Conservation (phyloP, 2,329 filamentous ascomycete genomes). For the Claviceps sp. region DNA sequence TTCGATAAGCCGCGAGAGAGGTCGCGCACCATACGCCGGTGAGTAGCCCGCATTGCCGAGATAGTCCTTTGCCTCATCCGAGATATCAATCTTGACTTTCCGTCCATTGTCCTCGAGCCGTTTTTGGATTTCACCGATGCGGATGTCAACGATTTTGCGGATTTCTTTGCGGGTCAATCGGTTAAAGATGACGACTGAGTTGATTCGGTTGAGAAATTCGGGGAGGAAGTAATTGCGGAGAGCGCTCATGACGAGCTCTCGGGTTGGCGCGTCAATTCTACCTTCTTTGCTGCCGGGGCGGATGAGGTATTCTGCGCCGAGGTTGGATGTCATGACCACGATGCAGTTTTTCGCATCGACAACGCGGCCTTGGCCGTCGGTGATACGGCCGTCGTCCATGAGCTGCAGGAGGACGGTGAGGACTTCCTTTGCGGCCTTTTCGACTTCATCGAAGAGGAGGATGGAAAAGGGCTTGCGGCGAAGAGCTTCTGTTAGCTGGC, state of each 20-base stretch:
- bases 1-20: slow-evolving; percentile 80
- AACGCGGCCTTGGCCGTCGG: slow-evolving; percentile 88
- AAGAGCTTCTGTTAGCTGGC: slow-evolving; percentile 87
- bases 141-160: slow-evolving; percentile 86
- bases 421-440: slow-evolving; percentile 97
- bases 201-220: slow-evolving; percentile 97
- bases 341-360: slow-evolving; percentile 97
- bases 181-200: slow-evolving; percentile 95
- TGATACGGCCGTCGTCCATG: slow-evolving; percentile 98
- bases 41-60: slow-evolving; percentile 86
- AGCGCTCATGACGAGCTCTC: slow-evolving; percentile 79
- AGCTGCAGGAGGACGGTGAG: slow-evolving; percentile 95
- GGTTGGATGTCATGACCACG: slow-evolving; percentile 96
- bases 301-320: slow-evolving; percentile 87
- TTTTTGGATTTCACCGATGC: slow-evolving; percentile 79
- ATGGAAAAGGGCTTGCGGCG: slow-evolving; percentile 96
- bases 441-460: slow-evolving; percentile 91
- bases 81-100: slow-evolving; percentile 73
- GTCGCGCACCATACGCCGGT: slow-evolving; percentile 85
- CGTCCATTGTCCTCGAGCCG: slow-evolving; percentile 74
- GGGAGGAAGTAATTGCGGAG: slow-evolving; percentile 94
- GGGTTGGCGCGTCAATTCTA: slow-evolving; percentile 71
- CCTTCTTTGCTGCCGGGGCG: slow-evolving; percentile 68
- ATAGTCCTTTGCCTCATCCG: slow-evolving; percentile 81
- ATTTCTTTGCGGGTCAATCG: slow-evolving; percentile 82